Evolutionary conservation across 2,329 filamentous ascomycete genomes (phyloP).

Genomic region (Aspergillus bombycis): DNA sequence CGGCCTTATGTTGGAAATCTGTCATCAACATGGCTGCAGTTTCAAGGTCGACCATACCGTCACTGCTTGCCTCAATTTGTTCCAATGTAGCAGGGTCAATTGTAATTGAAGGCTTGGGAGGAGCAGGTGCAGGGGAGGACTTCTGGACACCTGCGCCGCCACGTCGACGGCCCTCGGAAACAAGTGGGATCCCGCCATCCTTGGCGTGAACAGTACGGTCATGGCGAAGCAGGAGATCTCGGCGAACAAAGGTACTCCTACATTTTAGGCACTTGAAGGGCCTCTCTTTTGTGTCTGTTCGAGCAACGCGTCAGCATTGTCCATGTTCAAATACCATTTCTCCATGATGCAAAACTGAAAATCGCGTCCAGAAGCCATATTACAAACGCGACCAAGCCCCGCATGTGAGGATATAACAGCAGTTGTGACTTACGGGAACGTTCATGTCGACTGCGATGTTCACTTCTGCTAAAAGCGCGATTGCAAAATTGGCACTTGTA

Average conservation of each 20-base stretch:
- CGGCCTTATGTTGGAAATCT: constrained; percentile 95
- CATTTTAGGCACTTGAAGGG: constrained; percentile 99
- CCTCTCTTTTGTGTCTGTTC: constrained; percentile 91
- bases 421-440: constrained; percentile 80
- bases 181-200: constrained; percentile 89
- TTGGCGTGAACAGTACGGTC: constrained; percentile 98
- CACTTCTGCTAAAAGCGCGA: constrained; percentile 93
- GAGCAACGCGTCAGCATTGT: constrained; percentile 1
- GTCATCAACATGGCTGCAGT: constrained; percentile 98
- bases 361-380: background rate
- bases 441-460: constrained; percentile 96
- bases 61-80: constrained; percentile 88
- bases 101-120: constrained; percentile 76
- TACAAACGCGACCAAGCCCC: background rate
- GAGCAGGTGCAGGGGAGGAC: constrained; percentile 44
- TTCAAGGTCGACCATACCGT: constrained; percentile 93
- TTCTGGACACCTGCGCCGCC: constrained; percentile 46
- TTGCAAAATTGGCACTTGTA: constrained; percentile 99
- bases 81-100: constrained; percentile 86
- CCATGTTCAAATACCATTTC: background rate
- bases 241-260: constrained; percentile 95
- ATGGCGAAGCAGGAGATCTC: constrained; percentile 93
- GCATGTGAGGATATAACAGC: constrained; percentile 5
- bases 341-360: background rate
- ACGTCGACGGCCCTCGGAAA: constrained; percentile 86